Percentiles rank a stretch among this genome's conserved stretches.
Conservation (phyloP, 2,329 filamentous ascomycete genomes). For the Aspergillus phoenicis region DNA sequence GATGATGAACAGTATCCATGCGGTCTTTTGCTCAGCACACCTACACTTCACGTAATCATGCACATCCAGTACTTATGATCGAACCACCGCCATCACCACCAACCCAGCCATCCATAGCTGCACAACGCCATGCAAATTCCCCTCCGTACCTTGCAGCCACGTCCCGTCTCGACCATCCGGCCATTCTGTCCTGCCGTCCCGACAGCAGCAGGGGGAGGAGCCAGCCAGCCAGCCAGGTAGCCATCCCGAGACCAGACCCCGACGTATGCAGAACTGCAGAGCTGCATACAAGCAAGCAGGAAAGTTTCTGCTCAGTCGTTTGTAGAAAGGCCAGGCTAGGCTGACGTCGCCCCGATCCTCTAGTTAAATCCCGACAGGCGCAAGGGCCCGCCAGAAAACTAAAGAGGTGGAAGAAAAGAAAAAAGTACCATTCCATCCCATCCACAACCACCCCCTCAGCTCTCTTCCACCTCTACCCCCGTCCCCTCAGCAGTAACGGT, state of each 20-base stretch:
- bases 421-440: not conserved
- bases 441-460: not conserved
- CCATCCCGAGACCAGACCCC: not conserved
- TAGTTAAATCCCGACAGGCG: not conserved
- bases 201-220: not conserved
- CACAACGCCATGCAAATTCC: not conserved
- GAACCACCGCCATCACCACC: too few relatives aligned
- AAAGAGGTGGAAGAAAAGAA: not conserved
- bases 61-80: too few relatives aligned
- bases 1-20: too few relatives aligned
- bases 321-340: not conserved
- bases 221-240: too few relatives aligned
- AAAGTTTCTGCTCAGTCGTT: not conserved
- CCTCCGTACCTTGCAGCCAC: not conserved
- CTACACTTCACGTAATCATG: too few relatives aligned
- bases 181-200: not conserved
- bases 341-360: not conserved
- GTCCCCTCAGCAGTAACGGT: slow-evolving; percentile 1
- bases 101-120: not conserved
- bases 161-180: not conserved
- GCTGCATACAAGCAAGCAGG: too few relatives aligned
- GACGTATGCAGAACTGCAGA: not conserved
- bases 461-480: not conserved
- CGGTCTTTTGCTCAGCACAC: too few relatives aligned
- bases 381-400: not conserved